These are phyloP conservation scores for Sporothrix brasiliensis DNA, from an alignment of 2,329 filamentous ascomycete species.

Conservation along the genomic window DNA sequence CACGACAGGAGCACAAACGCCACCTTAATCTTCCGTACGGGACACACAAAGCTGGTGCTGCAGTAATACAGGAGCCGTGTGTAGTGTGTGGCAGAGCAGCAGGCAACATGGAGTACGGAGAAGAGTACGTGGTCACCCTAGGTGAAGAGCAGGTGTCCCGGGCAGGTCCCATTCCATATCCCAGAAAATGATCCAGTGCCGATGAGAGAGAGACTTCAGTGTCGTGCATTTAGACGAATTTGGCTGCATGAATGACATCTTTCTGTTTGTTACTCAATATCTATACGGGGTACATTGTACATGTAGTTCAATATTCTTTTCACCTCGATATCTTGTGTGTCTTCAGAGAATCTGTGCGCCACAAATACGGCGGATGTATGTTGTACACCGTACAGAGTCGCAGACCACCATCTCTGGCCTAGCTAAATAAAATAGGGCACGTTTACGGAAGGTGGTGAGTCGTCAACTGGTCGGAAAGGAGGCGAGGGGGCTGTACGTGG, in stretches of 20 bases:
- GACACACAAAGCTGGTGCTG: slow-evolving; percentile 14
- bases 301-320: neutral
- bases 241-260: slow-evolving; percentile 14
- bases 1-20: slow-evolving; percentile 32
- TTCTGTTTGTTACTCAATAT: neutral
- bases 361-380: neutral
- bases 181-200: slow-evolving; percentile 10
- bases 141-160: slow-evolving; percentile 1
- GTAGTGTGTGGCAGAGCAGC: neutral
- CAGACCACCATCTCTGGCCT: neutral
- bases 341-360: no score
- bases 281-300: neutral
- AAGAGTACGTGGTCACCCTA: neutral
- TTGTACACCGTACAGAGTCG: no score
- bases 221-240: slow-evolving; percentile 7
- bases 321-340: neutral
- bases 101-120: no score
- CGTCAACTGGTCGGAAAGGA: neutral
- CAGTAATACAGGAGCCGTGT: neutral
- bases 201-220: neutral
- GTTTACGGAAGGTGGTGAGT: slow-evolving; percentile 9
- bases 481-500: neutral
- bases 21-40: slow-evolving; percentile 35
- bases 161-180: neutral
- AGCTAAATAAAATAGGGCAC: neutral